Base-by-base conservation (phyloP, 108 stramenopile species). In the Pseudonitzschia multistriata region DNA sequence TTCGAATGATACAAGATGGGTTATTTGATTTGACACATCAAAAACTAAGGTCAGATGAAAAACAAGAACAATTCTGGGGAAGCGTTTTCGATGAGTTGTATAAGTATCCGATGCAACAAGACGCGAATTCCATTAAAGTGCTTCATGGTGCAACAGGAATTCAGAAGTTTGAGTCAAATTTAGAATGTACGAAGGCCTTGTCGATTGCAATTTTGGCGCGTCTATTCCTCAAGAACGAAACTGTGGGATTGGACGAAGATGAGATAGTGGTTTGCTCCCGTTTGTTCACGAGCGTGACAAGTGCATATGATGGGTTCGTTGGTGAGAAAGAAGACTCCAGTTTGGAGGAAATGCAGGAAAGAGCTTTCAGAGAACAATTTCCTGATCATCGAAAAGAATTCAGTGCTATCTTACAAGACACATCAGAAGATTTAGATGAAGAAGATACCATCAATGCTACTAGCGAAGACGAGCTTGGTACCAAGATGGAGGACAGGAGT, bases 321-420 rank as follows among this genome's bases (percentile, higher is more conserved):
- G 62, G 63, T 17, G 25, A 5, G 1, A 14, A 75, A 7, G 61
- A 65, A 6, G 48, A 71, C 14, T 15, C 56, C 31, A 27, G 56
- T 37, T 77, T 89, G 5, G 70, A 67, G 53, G 92, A 82, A 15
- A 34, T 63, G 13, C 81, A 89, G 28, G 88, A 95, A 67, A 68
- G 63, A 54, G 66, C 83, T 27, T 87, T 89, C 37, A 67, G 93
- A 61, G 92, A 94, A 21, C 92, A 94, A 56, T 97, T 97, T 66
- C 97, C 97, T 19, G 90, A 96, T 69, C 94, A 94, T 45, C 65
- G 79, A 54, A 80, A 72, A 7, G 94, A 91, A 31, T 97, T 88
- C 59, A 50, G 81, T 28, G 76, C 56, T 37, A 69, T 95, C 5
- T 30, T 88, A 24, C 65, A 71, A 59, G 49, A 79, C 36, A 28